Evolutionary conservation across 164 flowering plant genomes (phyloP).

Genomic region (Annona cherimola): DNA sequence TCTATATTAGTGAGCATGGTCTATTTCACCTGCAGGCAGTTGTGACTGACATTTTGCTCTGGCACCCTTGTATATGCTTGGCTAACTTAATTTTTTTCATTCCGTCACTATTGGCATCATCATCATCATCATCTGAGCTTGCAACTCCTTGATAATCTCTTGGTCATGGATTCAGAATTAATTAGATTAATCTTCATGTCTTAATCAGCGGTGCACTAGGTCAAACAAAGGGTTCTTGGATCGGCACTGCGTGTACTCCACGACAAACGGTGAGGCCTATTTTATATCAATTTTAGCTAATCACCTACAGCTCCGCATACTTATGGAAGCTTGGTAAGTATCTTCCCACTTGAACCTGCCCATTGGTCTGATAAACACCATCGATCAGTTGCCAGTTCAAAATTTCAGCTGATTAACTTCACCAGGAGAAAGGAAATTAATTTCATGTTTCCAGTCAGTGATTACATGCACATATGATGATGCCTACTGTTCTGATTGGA

Average conservation of each 20-base stretch:
- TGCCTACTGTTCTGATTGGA: neutral
- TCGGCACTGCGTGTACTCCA: conserved; percentile 20
- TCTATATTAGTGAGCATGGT: too few relatives aligned
- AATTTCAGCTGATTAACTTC: neutral
- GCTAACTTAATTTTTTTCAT: too few relatives aligned
- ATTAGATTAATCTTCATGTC: neutral
- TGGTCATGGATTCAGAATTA: neutral
- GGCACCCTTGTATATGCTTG: too few relatives aligned
- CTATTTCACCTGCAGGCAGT: too few relatives aligned
- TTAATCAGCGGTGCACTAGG: conserved; percentile 12
- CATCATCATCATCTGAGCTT: too few relatives aligned
- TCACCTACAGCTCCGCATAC: neutral
- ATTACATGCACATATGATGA: neutral
- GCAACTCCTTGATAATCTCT: too few relatives aligned
- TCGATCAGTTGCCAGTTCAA: neutral
- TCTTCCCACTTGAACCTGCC: neutral
- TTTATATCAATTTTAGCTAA: too few relatives aligned
- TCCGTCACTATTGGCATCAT: too few relatives aligned
- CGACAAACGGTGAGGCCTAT: conserved; percentile 12
- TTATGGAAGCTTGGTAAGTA: neutral
- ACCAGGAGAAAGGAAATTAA: neutral
- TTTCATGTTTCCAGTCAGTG: neutral
- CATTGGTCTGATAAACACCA: neutral
- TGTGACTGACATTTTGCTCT: too few relatives aligned
- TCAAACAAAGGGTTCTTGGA: conserved; percentile 12